Percentiles rank a stretch among this genome's conserved stretches.
These are phyloP conservation scores for Eutrema japonicum DNA, from an alignment of 345 rosid genomes.

Conservation along the genomic window DNA sequence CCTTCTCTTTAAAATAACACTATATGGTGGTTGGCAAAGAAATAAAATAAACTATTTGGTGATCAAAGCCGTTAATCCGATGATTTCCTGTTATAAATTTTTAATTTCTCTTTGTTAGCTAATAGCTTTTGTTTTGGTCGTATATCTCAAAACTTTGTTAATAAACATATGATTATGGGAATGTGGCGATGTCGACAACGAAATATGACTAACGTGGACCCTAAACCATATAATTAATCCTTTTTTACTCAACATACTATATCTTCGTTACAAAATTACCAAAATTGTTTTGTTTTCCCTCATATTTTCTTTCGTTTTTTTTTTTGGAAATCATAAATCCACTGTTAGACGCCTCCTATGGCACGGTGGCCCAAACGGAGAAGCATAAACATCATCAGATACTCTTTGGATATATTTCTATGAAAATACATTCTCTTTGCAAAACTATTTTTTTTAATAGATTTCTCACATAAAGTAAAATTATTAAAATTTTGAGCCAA, in stretches of 20 bases:
- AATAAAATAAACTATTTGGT: background rate
- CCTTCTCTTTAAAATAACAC: conserved; percentile 7
- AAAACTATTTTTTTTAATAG: background rate
- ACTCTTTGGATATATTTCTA: conserved; percentile 23
- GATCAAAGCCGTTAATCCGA: conserved; percentile 15
- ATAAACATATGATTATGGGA: conserved; percentile 36
- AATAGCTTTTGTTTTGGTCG: too few relatives aligned
- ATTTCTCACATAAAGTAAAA: background rate
- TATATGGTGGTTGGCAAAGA: background rate
- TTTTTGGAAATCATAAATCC: conserved; percentile 16
- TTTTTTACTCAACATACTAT: background rate
- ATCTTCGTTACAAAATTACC: background rate
- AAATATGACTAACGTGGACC: conserved; percentile 59
- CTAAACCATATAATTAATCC: conserved; percentile 19
- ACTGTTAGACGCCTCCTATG: conserved; percentile 18
- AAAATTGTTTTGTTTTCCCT: background rate
- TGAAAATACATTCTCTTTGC: conserved; percentile 1
- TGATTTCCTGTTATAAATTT: background rate
- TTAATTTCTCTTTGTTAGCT: background rate
- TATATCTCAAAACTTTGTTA: background rate
- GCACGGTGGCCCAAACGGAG: too few relatives aligned
- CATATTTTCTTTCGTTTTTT: background rate
- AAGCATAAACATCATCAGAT: background rate
- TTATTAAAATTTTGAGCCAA: background rate
- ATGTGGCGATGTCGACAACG: conserved; percentile 50